phyloP scores from a whole-genome alignment of 106 monocot genomes.

The Allium fistulosum region DNA sequence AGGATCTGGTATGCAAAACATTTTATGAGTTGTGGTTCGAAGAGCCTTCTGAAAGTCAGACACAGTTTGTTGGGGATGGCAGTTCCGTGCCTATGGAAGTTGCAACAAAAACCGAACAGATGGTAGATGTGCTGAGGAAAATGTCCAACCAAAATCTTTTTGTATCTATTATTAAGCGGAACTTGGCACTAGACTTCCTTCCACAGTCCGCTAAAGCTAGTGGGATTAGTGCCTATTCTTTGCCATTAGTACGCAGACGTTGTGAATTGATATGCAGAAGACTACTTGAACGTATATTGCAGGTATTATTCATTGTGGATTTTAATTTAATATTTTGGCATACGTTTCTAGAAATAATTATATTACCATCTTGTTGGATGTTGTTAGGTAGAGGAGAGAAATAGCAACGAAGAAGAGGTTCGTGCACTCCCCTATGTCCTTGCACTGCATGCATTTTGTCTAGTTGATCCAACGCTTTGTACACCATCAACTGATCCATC shows the following conservation, averaged over 20 bases:
- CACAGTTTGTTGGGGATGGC: constrained; percentile 80
- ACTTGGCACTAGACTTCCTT: constrained; percentile 89
- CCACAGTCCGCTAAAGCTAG: constrained; percentile 87
- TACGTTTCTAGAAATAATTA: background rate
- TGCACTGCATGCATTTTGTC: constrained; percentile 93
- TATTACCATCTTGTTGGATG: constrained; percentile 7
- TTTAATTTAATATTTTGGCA: background rate
- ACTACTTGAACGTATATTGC: constrained; percentile 88
- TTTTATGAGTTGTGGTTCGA: constrained; percentile 99
- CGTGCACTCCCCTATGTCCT: constrained; percentile 84
- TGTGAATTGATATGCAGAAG: constrained; percentile 92
- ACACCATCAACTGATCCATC: constrained; percentile 82
- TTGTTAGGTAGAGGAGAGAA: constrained; percentile 74
- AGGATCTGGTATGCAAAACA: constrained; percentile 97
- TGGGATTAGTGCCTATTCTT: constrained; percentile 50
- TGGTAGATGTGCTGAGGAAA: constrained; percentile 83
- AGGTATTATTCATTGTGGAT: constrained; percentile 36
- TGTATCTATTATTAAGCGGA: constrained; percentile 83
- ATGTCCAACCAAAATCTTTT: constrained; percentile 79
- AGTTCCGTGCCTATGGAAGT: constrained; percentile 91
- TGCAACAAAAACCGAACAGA: constrained; percentile 93
- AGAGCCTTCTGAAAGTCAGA: constrained; percentile 65
- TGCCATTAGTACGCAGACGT: constrained; percentile 75
- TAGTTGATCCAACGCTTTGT: constrained; percentile 93
- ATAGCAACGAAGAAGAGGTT: constrained; percentile 59